Percentiles rank a stretch among this genome's conserved stretches.
Conservation (phyloP, 805 yeast species). For the Tetrapisispora namnaoensis region DNA sequence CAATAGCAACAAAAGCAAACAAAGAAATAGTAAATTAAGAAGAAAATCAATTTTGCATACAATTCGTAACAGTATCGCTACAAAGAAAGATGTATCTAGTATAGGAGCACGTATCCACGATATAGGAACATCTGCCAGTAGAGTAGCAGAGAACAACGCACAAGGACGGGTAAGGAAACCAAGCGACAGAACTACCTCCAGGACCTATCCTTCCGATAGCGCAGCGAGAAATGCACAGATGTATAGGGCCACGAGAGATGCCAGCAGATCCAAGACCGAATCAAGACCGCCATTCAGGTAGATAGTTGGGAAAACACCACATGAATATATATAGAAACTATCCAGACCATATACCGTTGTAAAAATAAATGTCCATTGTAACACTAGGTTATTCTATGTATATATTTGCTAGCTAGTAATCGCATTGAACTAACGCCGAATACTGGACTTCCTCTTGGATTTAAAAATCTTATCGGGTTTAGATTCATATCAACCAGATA, state of each 20-base stretch:
- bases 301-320: background rate
- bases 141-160: background rate
- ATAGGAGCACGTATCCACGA: background rate
- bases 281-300: constrained; percentile 4
- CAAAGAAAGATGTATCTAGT: background rate
- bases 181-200: background rate
- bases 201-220: background rate
- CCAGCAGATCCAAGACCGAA: background rate
- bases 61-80: constrained; percentile 21
- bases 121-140: background rate
- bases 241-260: background rate
- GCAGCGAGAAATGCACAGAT: background rate
- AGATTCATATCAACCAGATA: too few species aligned
- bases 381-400: background rate
- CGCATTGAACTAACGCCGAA: too few species aligned
- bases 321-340: too few species aligned
- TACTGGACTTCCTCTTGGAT: too few species aligned
- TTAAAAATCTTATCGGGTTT: too few species aligned
- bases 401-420: too few species aligned
- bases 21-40: constrained; percentile 14
- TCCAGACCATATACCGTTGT: too few species aligned
- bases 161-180: background rate
- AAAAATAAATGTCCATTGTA: too few species aligned
- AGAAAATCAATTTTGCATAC: constrained; percentile 28
- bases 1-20: background rate